A percentile compares a stretch with the other conserved stretches of the same genome.
These are phyloP conservation scores for Suhomyces pyralidae DNA, from an alignment of 805 yeast genomes.

Conservation along the genomic window DNA sequence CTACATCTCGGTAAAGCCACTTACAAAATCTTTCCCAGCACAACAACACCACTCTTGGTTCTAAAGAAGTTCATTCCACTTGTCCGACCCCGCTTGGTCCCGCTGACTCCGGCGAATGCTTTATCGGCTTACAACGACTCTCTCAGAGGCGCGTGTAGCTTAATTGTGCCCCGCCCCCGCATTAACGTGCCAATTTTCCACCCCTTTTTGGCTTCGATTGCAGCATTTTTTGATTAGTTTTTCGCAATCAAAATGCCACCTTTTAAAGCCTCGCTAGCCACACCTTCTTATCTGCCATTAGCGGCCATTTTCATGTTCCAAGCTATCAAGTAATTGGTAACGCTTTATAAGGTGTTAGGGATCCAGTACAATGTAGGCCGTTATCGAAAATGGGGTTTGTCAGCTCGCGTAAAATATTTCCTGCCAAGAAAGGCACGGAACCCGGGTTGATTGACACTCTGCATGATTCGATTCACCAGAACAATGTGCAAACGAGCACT, in stretches of 20 bases:
- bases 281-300: not conserved
- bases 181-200: too few species aligned
- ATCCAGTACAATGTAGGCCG: not conserved
- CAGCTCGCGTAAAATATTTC: not conserved
- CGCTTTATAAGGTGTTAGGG: not conserved
- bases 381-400: not conserved
- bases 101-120: too few species aligned
- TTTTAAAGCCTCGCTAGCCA: not conserved
- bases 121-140: too few species aligned
- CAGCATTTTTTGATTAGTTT: not conserved
- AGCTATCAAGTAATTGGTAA: too few species aligned
- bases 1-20: too few species aligned
- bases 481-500: not conserved
- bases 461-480: not conserved
- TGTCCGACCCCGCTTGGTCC: too few species aligned
- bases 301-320: too few species aligned
- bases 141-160: too few species aligned
- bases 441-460: not conserved
- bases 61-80: too few species aligned
- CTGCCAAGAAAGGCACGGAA: not conserved
- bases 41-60: too few species aligned
- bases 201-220: not conserved
- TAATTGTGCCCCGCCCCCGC: too few species aligned
- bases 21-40: too few species aligned
- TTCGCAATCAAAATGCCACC: not conserved